Conservation (phyloP, 176 grass and related monocot species). For the Thalia dealbata region DNA sequence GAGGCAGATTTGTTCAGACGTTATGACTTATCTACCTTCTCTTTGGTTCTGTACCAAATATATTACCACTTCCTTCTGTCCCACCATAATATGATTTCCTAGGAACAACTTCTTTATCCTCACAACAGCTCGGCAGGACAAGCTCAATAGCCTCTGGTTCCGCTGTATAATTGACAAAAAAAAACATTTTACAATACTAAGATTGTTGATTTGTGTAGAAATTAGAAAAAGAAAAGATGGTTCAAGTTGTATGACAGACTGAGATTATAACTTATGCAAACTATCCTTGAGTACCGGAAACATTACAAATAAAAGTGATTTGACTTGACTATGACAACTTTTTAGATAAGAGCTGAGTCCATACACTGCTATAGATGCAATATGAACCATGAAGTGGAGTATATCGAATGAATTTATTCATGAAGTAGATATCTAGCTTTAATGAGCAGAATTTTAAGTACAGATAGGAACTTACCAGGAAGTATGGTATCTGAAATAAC, state of each 20-base stretch:
- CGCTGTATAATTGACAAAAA: conserved; percentile 28
- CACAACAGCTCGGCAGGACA: conserved; percentile 52
- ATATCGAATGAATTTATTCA: background rate
- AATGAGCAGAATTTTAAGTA: background rate
- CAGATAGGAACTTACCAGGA: conserved; percentile 58
- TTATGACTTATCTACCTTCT: conserved; percentile 44
- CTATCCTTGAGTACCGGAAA: background rate
- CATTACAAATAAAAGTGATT: background rate
- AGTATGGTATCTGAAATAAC: conserved; percentile 58
- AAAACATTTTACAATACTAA: background rate
- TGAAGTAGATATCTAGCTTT: background rate
- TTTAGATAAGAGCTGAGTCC: background rate
- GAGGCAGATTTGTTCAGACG: conserved; percentile 35
- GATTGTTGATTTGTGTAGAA: background rate
- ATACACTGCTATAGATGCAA: background rate
- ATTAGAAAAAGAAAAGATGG: background rate
- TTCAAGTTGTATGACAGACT: background rate
- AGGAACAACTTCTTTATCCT: conserved; percentile 82
- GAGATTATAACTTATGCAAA: background rate
- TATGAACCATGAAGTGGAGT: no score
- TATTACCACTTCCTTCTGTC: conserved; percentile 71
- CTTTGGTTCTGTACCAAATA: conserved; percentile 66
- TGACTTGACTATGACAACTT: background rate
- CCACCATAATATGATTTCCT: conserved; percentile 85
- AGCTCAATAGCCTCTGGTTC: conserved; percentile 63